These are phyloP conservation scores for Gymnopus androsaceus DNA, from an alignment of 1,284 basidiomycete genomes.

Conservation along the genomic window DNA sequence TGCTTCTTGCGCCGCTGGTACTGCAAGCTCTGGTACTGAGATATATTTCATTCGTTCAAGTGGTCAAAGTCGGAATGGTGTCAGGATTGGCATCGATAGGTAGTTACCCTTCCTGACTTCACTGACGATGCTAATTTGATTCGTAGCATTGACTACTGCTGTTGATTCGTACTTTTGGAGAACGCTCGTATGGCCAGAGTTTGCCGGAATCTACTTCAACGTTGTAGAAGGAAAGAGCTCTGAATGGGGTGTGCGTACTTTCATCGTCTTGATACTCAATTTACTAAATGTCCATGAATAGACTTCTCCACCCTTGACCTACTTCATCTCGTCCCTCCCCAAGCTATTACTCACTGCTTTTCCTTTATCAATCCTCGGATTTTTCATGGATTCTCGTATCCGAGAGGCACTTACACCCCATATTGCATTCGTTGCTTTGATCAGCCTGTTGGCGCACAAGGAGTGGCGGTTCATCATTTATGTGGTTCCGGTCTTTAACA, in stretches of 20 bases:
- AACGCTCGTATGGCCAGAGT: constrained; percentile 81
- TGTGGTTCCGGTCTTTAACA: constrained; percentile 80
- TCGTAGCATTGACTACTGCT: constrained; percentile 59
- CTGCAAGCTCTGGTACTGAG: constrained; percentile 56
- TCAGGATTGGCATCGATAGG: constrained; percentile 60
- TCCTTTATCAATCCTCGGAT: constrained; percentile 64
- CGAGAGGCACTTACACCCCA: constrained; percentile 55
- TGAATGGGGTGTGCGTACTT: constrained; percentile 84
- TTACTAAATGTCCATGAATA: constrained; percentile 30
- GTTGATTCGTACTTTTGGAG: constrained; percentile 92
- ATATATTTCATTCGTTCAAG: constrained; percentile 43
- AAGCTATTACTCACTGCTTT: constrained; percentile 73
- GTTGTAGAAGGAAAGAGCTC: constrained; percentile 83
- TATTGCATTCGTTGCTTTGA: constrained; percentile 58
- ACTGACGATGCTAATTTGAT: background rate
- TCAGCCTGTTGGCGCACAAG: constrained; percentile 84
- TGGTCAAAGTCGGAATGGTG: constrained; percentile 56
- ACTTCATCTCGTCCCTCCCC: constrained; percentile 74
- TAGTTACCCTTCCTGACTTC: background rate
- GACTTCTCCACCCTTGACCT: constrained; percentile 74
- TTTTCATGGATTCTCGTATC: constrained; percentile 47
- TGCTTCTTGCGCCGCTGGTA: constrained; percentile 65
- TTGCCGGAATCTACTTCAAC: constrained; percentile 83
- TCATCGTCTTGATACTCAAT: constrained; percentile 7
- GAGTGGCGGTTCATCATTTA: constrained; percentile 98